A percentile compares a stretch with the other conserved stretches of the same genome.
phyloP scores from a whole-genome alignment of 164 flowering plant species.

The Macadamia integrifolia region DNA sequence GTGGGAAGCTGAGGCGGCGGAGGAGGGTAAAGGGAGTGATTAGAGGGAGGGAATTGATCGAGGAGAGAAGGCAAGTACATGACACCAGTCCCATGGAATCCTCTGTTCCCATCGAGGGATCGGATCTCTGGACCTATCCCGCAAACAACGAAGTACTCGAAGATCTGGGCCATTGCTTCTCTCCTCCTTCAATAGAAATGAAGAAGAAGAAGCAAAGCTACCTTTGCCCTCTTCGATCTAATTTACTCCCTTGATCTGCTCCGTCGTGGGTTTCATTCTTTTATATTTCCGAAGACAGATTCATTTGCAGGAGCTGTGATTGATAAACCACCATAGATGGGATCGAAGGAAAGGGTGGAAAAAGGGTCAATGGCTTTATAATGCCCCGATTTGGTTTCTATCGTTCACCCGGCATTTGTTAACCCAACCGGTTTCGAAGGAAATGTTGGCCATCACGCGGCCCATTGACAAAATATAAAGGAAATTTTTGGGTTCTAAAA shows the following conservation, averaged over 20 bases:
- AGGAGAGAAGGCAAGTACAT: conserved; percentile 74
- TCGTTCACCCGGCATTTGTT: no score
- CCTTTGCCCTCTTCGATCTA: not conserved
- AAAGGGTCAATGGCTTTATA: no score
- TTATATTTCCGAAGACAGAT: not conserved
- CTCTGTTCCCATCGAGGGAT: conserved; percentile 67
- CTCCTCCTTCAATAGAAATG: not conserved
- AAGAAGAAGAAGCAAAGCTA: not conserved
- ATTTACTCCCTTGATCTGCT: conserved; percentile 4
- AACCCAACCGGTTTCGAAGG: no score
- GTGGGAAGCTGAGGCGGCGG: conserved; percentile 97
- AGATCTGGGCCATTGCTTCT: conserved; percentile 53
- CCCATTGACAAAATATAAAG: no score
- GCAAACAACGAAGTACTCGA: conserved; percentile 94
- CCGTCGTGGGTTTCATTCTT: not conserved
- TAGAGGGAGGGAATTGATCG: conserved; percentile 82
- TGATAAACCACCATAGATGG: no score
- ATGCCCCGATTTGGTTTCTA: no score
- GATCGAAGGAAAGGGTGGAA: no score
- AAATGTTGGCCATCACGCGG: no score
- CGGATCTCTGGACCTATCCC: conserved; percentile 94
- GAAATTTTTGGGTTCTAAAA: no score
- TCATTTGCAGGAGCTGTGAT: no score
- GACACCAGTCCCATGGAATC: conserved; percentile 59
- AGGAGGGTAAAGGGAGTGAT: conserved; percentile 66